Conservation (phyloP, 768 basidiomycete genomes). For the Calocera cornea region DNA sequence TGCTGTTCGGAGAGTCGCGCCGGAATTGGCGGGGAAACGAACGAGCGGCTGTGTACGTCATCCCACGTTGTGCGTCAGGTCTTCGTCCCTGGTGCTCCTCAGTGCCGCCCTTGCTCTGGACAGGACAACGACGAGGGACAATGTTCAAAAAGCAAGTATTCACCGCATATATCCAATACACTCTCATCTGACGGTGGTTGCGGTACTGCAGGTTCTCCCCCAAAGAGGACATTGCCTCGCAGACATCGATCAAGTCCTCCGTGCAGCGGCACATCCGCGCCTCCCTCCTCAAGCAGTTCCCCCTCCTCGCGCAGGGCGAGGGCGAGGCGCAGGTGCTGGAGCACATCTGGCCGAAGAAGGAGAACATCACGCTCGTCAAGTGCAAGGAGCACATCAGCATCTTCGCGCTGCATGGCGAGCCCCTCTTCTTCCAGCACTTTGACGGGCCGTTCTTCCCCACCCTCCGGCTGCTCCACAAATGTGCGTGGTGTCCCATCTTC, state of each 20-base stretch:
- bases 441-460: slow-evolving; percentile 90
- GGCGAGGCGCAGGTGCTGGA: slow-evolving; percentile 71
- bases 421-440: slow-evolving; percentile 90
- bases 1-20: not conserved
- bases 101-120: too few species aligned
- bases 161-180: not conserved
- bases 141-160: slow-evolving; percentile 28
- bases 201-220: slow-evolving; percentile 34
- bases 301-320: slow-evolving; percentile 32
- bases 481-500: slow-evolving; percentile 33
- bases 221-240: slow-evolving; percentile 67
- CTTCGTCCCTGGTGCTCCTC: too few species aligned
- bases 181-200: too few species aligned
- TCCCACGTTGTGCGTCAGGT: slow-evolving; percentile 5
- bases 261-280: slow-evolving; percentile 81
- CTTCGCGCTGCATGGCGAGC: slow-evolving; percentile 74
- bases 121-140: not conserved
- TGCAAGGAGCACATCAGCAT: slow-evolving; percentile 95
- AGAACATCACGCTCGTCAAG: slow-evolving; percentile 81
- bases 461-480: slow-evolving; percentile 79
- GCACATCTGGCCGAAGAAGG: slow-evolving; percentile 97
- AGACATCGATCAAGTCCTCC: slow-evolving; percentile 85
- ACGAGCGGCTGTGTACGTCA: not conserved
- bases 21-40: not conserved
- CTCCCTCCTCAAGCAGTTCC: slow-evolving; percentile 63